Base-by-base conservation (phyloP, 768 basidiomycete species). In the Mycena polygramma region DNA sequence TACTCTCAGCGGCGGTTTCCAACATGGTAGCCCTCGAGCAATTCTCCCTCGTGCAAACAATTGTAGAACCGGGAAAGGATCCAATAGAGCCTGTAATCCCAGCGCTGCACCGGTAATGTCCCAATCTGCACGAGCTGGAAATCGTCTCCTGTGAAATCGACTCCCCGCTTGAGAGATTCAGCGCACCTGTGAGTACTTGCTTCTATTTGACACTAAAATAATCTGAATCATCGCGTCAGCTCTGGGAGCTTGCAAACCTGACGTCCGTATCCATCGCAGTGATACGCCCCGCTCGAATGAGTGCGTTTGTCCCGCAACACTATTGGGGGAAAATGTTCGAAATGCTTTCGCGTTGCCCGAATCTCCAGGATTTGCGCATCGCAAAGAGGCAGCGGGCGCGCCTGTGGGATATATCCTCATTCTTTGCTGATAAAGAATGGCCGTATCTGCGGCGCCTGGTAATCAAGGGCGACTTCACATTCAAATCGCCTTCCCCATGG, bases 311-410 rank as follows among this genome's bases (percentile, higher is more conserved):
- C 11, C 26, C 1, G 7, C 17, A 8, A 36, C 35, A 17, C 26
- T 37, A 60, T 35, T n/a, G 48, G 5, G 2, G 26, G 2, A 19
- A 30, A 1, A 1, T 49, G 41, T 48, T 60, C 20, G 35, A 49
- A 7, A 60, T 60, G 59, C 59, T 60, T 9, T 19, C 15, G 17
- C 19, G 59, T 0, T 60, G 46, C 36, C 59, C 59, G 1, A 3
- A 48, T 2, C 59, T 60, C 19, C 24, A 60, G 46, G 45, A 48
- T 37, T 46, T 60, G 7, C 59, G 59, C 19, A 15, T 60, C 20
- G 59, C 43, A 35, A 30, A 20, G 8, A 19, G 26, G 46, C 10
- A 7, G 15, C 7, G 20, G 30, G 30, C 30, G 30, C 30, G 1
- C 8, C 35, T 13, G 41, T 17, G 17, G 9, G 35, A 60, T 22